phyloP scores from a whole-genome alignment of 305 asterid species.

The Solanum chacoense region DNA sequence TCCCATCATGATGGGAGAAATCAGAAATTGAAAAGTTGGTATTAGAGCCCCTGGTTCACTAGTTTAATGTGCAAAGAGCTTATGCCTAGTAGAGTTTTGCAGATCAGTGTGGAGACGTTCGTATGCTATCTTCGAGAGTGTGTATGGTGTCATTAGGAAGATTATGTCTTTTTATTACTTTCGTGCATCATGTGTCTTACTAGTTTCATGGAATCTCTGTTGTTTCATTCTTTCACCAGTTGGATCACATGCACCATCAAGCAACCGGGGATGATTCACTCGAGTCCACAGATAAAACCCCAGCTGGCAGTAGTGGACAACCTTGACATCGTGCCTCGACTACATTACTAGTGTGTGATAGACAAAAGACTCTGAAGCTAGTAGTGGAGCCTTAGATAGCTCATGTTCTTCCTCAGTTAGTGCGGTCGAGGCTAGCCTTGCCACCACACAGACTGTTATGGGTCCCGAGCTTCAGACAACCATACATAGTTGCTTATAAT shows the following conservation, averaged over 20 bases:
- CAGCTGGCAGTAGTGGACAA: background rate
- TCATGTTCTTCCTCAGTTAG: background rate
- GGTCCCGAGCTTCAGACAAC: background rate
- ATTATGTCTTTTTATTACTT: background rate
- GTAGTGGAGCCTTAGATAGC: background rate
- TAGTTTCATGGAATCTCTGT: background rate
- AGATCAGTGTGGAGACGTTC: background rate
- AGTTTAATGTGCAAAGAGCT: background rate
- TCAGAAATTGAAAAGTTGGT: background rate
- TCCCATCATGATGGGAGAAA: background rate
- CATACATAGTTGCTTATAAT: background rate
- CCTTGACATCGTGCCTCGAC: background rate
- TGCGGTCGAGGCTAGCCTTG: background rate
- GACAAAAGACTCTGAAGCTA: background rate
- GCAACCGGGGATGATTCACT: background rate
- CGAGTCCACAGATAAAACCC: background rate
- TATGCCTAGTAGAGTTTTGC: background rate
- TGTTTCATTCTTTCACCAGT: background rate
- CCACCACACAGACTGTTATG: background rate
- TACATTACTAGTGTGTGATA: background rate
- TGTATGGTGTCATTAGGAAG: background rate
- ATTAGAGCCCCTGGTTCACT: background rate
- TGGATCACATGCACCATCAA: background rate
- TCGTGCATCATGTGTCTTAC: background rate
- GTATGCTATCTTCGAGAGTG: background rate